phyloP scores from a whole-genome alignment of 2,329 filamentous ascomycete genomes.

The Tolypocladium sp. region DNA sequence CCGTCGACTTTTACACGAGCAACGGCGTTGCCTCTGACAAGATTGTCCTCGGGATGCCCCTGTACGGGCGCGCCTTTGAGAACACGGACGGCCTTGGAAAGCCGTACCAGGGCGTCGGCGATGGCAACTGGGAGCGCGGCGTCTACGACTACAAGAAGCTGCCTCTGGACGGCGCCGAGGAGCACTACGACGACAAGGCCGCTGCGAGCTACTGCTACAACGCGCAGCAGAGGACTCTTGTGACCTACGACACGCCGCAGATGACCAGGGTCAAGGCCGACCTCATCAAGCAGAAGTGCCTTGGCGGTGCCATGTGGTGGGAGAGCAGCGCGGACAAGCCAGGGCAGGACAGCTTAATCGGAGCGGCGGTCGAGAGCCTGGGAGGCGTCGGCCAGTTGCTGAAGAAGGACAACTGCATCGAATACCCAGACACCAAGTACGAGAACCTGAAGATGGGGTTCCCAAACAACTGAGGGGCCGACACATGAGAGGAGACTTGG shows the following conservation, averaged over 20 bases:
- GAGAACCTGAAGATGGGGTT: slow-evolving; percentile 58
- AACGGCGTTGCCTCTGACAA: slow-evolving; percentile 59
- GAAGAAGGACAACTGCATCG: slow-evolving; percentile 47
- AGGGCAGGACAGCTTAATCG: slow-evolving; percentile 59
- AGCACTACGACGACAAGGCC: slow-evolving; percentile 52
- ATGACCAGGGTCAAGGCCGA: slow-evolving; percentile 62
- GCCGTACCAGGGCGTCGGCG: slow-evolving; percentile 61
- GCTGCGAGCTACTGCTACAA: slow-evolving; percentile 75
- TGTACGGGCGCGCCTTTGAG: slow-evolving; percentile 82
- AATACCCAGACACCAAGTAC: slow-evolving; percentile 59
- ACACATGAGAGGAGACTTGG: background rate
- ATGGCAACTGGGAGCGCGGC: slow-evolving; percentile 76
- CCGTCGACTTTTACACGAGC: slow-evolving; percentile 60
- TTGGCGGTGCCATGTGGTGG: slow-evolving; percentile 98
- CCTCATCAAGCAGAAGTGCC: slow-evolving; percentile 55
- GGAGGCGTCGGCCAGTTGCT: slow-evolving; percentile 44
- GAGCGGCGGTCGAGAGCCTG: slow-evolving; percentile 49
- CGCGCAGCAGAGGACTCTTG: slow-evolving; percentile 49
- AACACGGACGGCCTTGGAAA: slow-evolving; percentile 67
- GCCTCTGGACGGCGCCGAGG: slow-evolving; percentile 57
- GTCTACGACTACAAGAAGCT: slow-evolving; percentile 85
- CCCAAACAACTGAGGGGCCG: slow-evolving; percentile 27
- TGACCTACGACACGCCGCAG: slow-evolving; percentile 68
- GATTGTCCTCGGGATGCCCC: slow-evolving; percentile 82
- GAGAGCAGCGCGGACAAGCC: slow-evolving; percentile 72